Percentiles rank a stretch among this genome's conserved stretches.
phyloP scores from a whole-genome alignment of 78 protist species.

The Anaeramoeba flamelloides region DNA sequence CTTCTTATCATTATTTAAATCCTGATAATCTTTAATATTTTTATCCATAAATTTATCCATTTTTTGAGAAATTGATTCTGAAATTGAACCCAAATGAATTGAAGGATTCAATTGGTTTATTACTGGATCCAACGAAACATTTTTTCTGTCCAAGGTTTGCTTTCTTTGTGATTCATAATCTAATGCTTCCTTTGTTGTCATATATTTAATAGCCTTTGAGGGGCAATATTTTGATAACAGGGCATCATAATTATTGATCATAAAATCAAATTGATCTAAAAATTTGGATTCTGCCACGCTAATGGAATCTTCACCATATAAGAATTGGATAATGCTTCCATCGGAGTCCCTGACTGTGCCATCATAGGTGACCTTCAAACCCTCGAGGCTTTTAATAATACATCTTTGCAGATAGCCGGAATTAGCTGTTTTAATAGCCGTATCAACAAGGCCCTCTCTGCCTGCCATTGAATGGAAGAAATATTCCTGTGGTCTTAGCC shows the following conservation, averaged over 20 bases:
- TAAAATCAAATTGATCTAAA: slow-evolving; percentile 32
- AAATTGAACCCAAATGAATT: neutral
- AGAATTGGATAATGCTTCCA: slow-evolving; percentile 78
- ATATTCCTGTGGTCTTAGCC: slow-evolving; percentile 54
- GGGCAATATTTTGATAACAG: neutral
- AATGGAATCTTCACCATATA: slow-evolving; percentile 84
- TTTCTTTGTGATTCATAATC: neutral
- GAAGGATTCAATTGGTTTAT: neutral
- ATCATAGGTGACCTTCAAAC: slow-evolving; percentile 52
- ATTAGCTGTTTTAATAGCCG: slow-evolving; percentile 96
- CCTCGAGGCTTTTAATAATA: slow-evolving; percentile 69
- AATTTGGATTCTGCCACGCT: slow-evolving; percentile 41
- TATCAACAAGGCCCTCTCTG: slow-evolving; percentile 96
- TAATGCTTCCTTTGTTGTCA: neutral
- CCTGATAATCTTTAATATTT: neutral
- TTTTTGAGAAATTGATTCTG: neutral
- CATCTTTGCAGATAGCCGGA: slow-evolving; percentile 93
- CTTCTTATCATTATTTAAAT: neutral
- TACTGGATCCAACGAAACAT: neutral
- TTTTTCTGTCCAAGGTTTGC: neutral
- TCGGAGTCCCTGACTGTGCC: slow-evolving; percentile 41
- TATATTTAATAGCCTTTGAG: neutral
- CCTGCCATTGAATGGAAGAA: slow-evolving; percentile 99
- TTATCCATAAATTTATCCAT: neutral
- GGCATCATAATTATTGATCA: slow-evolving; percentile 36